Evolutionary conservation across 164 flowering plant genomes (phyloP).

Genomic region (Sedum album): DNA sequence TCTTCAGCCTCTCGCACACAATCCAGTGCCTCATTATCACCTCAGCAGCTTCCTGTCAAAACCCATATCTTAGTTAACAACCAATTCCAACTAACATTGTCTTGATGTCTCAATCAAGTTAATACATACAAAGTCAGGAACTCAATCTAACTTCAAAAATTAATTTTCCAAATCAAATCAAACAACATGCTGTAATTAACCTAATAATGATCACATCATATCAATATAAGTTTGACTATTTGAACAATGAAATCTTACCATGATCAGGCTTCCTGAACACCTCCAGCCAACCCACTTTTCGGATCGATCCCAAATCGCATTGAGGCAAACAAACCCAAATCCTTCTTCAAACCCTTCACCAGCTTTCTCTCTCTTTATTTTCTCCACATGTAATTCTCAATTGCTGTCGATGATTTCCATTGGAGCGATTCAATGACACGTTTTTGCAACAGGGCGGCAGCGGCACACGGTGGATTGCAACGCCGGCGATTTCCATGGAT

Average conservation of each 20-base stretch:
- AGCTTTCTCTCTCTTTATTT: slow-evolving; percentile 30
- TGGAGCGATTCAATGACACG: background rate
- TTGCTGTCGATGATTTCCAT: slow-evolving; percentile 10
- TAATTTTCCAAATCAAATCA: too few species aligned
- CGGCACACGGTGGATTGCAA: background rate
- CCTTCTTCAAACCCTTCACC: slow-evolving; percentile 31
- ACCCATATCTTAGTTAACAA: background rate
- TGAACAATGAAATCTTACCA: slow-evolving; percentile 16
- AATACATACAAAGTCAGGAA: background rate
- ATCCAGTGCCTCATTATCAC: slow-evolving; percentile 30
- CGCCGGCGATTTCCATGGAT: background rate
- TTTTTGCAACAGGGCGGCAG: background rate
- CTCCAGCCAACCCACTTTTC: slow-evolving; percentile 8
- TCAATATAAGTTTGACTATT: background rate
- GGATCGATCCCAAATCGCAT: slow-evolving; percentile 18
- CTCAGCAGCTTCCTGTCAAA: slow-evolving; percentile 35
- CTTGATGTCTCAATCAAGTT: background rate
- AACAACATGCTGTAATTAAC: too few species aligned
- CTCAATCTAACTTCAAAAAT: background rate
- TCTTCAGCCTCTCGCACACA: slow-evolving; percentile 43
- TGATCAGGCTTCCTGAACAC: slow-evolving; percentile 18
- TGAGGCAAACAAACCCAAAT: slow-evolving; percentile 23
- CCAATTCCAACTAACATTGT: background rate
- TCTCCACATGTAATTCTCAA: background rate
- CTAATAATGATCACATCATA: background rate